A percentile compares a stretch with the other conserved stretches of the same genome.
phyloP scores from a whole-genome alignment of 2,329 filamentous ascomycete species.

The Chrysoporthe cubensis region DNA sequence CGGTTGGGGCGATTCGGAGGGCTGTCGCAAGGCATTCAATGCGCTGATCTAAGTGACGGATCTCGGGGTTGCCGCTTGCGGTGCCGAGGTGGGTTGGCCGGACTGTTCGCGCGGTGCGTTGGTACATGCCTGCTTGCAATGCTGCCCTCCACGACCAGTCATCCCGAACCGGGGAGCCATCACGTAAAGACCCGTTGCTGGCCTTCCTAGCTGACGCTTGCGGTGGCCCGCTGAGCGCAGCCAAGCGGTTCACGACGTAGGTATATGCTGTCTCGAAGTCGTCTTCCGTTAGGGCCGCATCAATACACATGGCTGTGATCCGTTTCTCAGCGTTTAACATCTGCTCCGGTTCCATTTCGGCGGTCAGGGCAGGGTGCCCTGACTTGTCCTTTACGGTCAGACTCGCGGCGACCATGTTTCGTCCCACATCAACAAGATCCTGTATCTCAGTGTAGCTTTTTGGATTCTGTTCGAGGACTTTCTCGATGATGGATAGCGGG shows the following conservation, averaged over 20 bases:
- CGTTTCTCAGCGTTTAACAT: constrained; percentile 59
- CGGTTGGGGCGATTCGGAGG: constrained; percentile 71
- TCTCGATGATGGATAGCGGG: constrained; percentile 72
- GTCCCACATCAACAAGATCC: constrained; percentile 71
- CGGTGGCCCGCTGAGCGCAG: constrained; percentile 37
- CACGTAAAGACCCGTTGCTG: constrained; percentile 32
- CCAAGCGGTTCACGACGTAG: constrained; percentile 74
- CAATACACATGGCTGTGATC: constrained; percentile 79
- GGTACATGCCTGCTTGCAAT: constrained; percentile 76
- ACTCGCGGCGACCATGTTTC: constrained; percentile 66
- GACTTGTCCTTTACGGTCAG: constrained; percentile 44
- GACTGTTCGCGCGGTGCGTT: constrained; percentile 56
- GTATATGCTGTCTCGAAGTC: constrained; percentile 88
- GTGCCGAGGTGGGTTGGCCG: constrained; percentile 64
- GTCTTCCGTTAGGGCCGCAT: constrained; percentile 71
- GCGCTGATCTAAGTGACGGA: constrained; percentile 77
- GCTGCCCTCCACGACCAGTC: constrained; percentile 80
- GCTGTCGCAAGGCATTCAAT: constrained; percentile 80
- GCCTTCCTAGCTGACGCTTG: constrained; percentile 30
- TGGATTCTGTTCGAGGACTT: constrained; percentile 75
- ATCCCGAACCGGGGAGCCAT: constrained; percentile 45
- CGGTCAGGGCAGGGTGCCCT: constrained; percentile 32
- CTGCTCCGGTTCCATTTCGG: constrained; percentile 36
- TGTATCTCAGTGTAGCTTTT: constrained; percentile 76
- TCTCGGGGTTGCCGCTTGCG: constrained; percentile 60